Base-by-base conservation (phyloP, 352 stramenopile species). In the Phytopythium chamaehyphon region DNA sequence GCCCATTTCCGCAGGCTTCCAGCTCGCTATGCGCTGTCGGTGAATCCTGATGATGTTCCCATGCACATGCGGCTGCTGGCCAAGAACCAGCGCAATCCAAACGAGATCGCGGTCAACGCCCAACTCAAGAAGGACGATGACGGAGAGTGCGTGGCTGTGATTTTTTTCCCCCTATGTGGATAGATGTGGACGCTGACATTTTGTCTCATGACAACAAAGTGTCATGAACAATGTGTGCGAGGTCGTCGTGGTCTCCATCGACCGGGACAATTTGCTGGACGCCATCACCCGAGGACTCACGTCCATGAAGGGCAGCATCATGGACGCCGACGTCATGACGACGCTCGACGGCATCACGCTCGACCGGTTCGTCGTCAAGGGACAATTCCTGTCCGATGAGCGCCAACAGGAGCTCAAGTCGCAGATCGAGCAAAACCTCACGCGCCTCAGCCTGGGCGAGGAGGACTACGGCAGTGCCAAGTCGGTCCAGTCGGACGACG, bases 111-210 rank as follows among this genome's bases (percentile, higher is more conserved):
- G 21, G 82, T 94, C 28, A 91, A 88, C 38, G 81, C 79, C 1
- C 83, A 94, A 51, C 64, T 89, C 11, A 86, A 90, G 57, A 93
- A 93, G 50, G 81, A 93, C 57, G 83, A 93, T 62, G 83, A 93
- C 48, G 83, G 83, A 73, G 78, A 87, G 80, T 91, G 78, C 43
- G 80, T 76, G 9, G 7, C 21, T 43, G 7, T 15, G 14, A 6
- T 9, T 39, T n/a, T 9, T 38, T 19, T 22, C 37, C 16, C 21
- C 6, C 50, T 28, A 31, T 42, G 15, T 47, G n/a, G n/a, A 23
- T 21, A n/a, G 1, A 24, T 59, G 47, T 47, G 59, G 44, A 23
- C 26, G 51, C 21, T 59, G 23, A 54, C 22, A 18, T 6, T 15
- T 22, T 46, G 15, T 46, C 9, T 7, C 54, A n/a, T n/a, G n/a